Evolutionary conservation across 768 basidiomycete species (phyloP).

Genomic region (Zangia roseola): DNA sequence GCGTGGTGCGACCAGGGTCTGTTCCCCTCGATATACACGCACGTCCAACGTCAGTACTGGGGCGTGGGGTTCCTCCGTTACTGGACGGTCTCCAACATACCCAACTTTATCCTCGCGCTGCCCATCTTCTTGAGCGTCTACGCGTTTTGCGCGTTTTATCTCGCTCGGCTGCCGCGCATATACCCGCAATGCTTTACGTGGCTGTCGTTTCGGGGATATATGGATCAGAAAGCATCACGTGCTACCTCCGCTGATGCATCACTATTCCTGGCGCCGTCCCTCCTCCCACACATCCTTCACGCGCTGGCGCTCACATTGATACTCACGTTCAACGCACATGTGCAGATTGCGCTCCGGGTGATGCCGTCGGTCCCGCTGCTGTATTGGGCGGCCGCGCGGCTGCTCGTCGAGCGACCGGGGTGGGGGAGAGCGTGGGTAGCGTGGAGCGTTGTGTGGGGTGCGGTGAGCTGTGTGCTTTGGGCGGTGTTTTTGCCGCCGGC

Average conservation of each 20-base stretch:
- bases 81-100: conserved; percentile 80
- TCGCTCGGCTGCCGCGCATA: conserved; percentile 6
- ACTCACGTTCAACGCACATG: conserved; percentile 78
- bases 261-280: conserved; percentile 39
- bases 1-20: conserved; percentile 60
- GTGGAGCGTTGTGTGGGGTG: conserved; percentile 82
- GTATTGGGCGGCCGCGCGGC: conserved; percentile 83
- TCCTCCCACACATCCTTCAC: conserved; percentile 76
- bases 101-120: conserved; percentile 80
- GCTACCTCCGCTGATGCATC: conserved; percentile 8
- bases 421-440: conserved; percentile 64
- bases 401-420: conserved; percentile 48
- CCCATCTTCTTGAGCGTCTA: conserved; percentile 63
- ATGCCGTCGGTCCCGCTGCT: conserved; percentile 72
- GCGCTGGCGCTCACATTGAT: conserved; percentile 58
- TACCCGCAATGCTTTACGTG: conserved; percentile 1
- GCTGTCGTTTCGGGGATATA: neutral
- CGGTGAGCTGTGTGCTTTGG: conserved; percentile 73
- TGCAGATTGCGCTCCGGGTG: conserved; percentile 82
- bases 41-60: conserved; percentile 88
- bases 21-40: conserved; percentile 73
- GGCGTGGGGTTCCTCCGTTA: conserved; percentile 80
- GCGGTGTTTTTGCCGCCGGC: conserved; percentile 89
- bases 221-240: neutral
- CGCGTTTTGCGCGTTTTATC: conserved; percentile 27